Evolutionary conservation across 805 yeast species (phyloP), one percentile per base, ranked within the genome.

Genomic region (Blastobotrys parvus): DNA sequence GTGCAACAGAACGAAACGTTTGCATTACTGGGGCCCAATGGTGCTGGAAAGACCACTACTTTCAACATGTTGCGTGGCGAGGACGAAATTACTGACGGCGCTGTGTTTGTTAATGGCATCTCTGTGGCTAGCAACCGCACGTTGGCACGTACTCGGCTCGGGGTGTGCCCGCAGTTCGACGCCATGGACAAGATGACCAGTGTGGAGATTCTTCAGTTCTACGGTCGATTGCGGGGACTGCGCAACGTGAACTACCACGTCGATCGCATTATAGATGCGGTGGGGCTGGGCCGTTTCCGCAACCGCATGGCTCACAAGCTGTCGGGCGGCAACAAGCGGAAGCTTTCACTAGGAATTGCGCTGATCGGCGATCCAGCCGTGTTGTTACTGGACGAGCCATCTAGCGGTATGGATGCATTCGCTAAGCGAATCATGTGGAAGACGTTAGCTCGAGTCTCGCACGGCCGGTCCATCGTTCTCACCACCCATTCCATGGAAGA

Each of bases 401-500:
- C 67, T 18, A 51, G 60, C 36, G 67, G 67, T 19, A 62, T 62
- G 67, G 67, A 62, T 39, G 65, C 67, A 7, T 61, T 60, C 42
- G 60, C 63, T 18, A 63, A 63, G 45, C 57, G 67, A 15, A 55
- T 62, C 39, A 62, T 62, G 66, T 62, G 66, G 66, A 54, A 49
- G 30, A 62, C 65, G 8, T 45, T 62, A 20, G 53, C 61, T 16
- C 43, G 49, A 16, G 61, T 62, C 4, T 42, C 64, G 6, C 58
- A 44, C 4, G 60, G 60, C n/a, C 50, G 63, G 32, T 49, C 61
- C 21, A 61, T 62, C 41, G 58, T 62, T 3, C 45, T 62, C 30
- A 62, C 66, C 7, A 62, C 66, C 13, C 66, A 62, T 43, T 61
- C 65, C 10, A 62, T 62, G 66, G 66, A 62, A 42, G 66, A 62